A percentile compares a stretch with the other conserved stretches of the same genome.
Conservation (phyloP, 1,139 yeast species). For the Pneumocystis murina region DNA sequence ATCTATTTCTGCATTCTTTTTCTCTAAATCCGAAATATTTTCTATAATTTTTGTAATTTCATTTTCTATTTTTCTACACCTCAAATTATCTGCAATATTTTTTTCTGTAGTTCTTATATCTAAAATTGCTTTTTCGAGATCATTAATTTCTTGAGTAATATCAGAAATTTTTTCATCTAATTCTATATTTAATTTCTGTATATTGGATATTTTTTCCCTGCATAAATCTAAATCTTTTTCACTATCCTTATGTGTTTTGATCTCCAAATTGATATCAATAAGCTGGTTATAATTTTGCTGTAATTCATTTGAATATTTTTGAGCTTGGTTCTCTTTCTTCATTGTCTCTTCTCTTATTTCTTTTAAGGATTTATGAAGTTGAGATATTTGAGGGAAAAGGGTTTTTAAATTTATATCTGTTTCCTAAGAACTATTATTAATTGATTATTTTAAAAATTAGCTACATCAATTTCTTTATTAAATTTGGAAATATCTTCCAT, state of each 20-base stretch:
- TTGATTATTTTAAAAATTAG: slow-evolving; percentile 13
- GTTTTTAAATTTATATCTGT: slow-evolving; percentile 6
- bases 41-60: slow-evolving; percentile 26
- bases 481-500: slow-evolving; percentile 5
- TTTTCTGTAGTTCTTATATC: slow-evolving; percentile 41
- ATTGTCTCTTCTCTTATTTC: slow-evolving; percentile 9
- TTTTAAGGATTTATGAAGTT: slow-evolving; percentile 12
- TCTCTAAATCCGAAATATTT: slow-evolving; percentile 33
- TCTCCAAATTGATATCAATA: slow-evolving; percentile 2
- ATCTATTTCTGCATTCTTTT: slow-evolving; percentile 48
- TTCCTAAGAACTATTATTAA: slow-evolving; percentile 1
- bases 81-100: slow-evolving; percentile 40
- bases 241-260: slow-evolving; percentile 11
- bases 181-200: slow-evolving; percentile 7
- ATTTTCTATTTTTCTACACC: slow-evolving; percentile 30
- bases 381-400: background rate
- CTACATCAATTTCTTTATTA: slow-evolving; percentile 3
- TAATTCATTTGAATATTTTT: background rate
- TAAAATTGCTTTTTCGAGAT: slow-evolving; percentile 28
- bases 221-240: background rate
- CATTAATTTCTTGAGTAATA: slow-evolving; percentile 5
- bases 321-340: slow-evolving; percentile 3
- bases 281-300: background rate
- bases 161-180: slow-evolving; percentile 12
- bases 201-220: slow-evolving; percentile 10